Evolutionary conservation across 2,329 filamentous ascomycete genomes (phyloP), one percentile per base, ranked within the genome.

Genomic region (Paecilomyces fulvus): DNA sequence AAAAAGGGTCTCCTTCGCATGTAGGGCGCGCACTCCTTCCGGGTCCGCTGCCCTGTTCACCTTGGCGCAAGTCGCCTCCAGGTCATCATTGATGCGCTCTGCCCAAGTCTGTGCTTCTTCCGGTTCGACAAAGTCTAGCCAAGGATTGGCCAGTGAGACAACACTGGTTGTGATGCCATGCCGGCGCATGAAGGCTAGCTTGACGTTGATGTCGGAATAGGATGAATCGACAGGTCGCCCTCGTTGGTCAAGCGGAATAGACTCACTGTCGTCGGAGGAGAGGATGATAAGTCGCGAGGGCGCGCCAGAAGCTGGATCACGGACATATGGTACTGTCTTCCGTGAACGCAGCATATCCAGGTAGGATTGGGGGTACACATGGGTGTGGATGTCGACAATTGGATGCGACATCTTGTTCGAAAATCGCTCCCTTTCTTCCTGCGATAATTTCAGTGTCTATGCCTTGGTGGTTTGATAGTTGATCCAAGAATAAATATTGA

Each of bases 131-230:
- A 95, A 96, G 73, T 96, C 92, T 1, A 96, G 81, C 92, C 92
- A 96, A 0, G 92, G 92, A 67, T 96, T 96, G 12, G 92, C 92
- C 21, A 96, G 83, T 0, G 89, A 94, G 60, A 96, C 84, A 53
- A 96, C 88, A 1, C 89, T 94, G 61, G 87, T 84, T 71, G 88
- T 82, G 69, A 96, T 96, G 54, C 77, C 77, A 74, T 96, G 92
- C 14, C 80, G 82, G 70, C 90, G 81, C 92, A 96, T 96, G 75
- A 96, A 96, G 52, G 83, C 80, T 12, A 96, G 79, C 68, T 96
- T 96, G 64, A 89, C 80, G 14, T 79, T 75, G 57, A 95, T 85
- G 49, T 90, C 89, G 60, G 86, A 89, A 78, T 92, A 96, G 65
- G 92, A 89, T 0, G 84, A 79, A 21, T 90, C 92, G 49, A 96